Evolutionary conservation across 306 rosid species (phyloP).

Genomic region (Canavalia ensiformis): DNA sequence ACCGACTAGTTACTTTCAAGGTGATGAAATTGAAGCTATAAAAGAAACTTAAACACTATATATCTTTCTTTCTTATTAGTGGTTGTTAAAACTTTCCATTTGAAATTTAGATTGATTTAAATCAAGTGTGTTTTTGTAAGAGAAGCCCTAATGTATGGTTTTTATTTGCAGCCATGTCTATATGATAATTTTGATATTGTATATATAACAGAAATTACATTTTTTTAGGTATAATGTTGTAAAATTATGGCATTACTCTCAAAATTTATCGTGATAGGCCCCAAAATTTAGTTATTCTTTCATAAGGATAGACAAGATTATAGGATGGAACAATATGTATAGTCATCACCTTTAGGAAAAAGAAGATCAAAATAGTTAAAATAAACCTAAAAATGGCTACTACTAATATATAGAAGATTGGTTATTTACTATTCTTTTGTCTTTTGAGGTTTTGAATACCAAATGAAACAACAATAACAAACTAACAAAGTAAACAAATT

Average conservation of each 20-base stretch:
- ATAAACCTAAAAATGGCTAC: slow-evolving; percentile 45
- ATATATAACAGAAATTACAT: no score
- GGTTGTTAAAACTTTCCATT: slow-evolving; percentile 26
- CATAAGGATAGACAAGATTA: slow-evolving; percentile 29
- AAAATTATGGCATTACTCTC: neutral
- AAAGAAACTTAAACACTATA: slow-evolving; percentile 13
- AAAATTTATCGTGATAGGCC: slow-evolving; percentile 24
- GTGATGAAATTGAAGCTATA: slow-evolving; percentile 33
- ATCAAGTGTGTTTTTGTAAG: slow-evolving; percentile 27
- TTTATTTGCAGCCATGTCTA: slow-evolving; percentile 11
- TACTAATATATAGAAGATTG: neutral
- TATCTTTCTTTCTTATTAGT: slow-evolving; percentile 22
- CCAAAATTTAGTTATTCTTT: slow-evolving; percentile 48
- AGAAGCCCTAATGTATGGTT: slow-evolving; percentile 32
- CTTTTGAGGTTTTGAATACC: slow-evolving; percentile 40
- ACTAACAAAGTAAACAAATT: slow-evolving; percentile 1
- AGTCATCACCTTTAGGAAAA: slow-evolving; percentile 15
- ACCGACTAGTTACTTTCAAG: neutral
- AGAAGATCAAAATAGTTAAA: slow-evolving; percentile 49
- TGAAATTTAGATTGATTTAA: slow-evolving; percentile 27
- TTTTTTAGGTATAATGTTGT: neutral
- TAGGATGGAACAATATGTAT: slow-evolving; percentile 43
- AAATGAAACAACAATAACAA: slow-evolving; percentile 26
- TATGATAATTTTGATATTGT: neutral
- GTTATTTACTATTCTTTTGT: slow-evolving; percentile 44